Evolutionary conservation across 75 land plant genomes (phyloP).

Genomic region (Selaginella moellendorffii): DNA sequence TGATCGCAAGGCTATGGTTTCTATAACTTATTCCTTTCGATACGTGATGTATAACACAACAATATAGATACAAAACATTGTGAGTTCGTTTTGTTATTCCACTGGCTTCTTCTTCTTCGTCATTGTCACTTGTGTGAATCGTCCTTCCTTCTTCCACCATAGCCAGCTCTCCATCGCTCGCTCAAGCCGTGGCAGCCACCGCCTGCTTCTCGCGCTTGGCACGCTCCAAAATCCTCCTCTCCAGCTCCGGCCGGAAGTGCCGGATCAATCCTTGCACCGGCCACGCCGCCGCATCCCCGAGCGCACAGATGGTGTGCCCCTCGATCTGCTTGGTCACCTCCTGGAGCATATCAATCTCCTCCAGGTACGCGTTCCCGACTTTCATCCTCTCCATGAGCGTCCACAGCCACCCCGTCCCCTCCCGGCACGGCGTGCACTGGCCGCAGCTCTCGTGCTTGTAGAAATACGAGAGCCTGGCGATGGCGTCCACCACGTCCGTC

Average conservation of each 20-base stretch:
- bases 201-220: constrained; percentile 47
- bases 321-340: not conserved
- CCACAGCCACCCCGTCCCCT: not conserved
- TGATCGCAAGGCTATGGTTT: no score
- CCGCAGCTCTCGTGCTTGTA: constrained; percentile 1
- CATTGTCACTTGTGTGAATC: no score
- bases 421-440: not conserved
- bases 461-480: not conserved
- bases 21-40: no score
- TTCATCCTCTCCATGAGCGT: not conserved
- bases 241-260: constrained; percentile 83
- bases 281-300: constrained; percentile 96
- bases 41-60: no score
- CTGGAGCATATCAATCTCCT: not conserved
- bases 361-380: not conserved
- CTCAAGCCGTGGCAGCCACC: constrained; percentile 33
- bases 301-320: constrained; percentile 86
- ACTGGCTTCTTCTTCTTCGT: no score
- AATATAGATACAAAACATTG: no score
- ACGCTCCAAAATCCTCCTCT: constrained; percentile 70
- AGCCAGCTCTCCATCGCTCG: no score
- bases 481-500: not conserved
- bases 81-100: no score
- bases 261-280: constrained; percentile 87
- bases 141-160: no score